A percentile compares a stretch with the other conserved stretches of the same genome.
Conservation (phyloP, 1,284 basidiomycete genomes). For the Ustilago tritici region DNA sequence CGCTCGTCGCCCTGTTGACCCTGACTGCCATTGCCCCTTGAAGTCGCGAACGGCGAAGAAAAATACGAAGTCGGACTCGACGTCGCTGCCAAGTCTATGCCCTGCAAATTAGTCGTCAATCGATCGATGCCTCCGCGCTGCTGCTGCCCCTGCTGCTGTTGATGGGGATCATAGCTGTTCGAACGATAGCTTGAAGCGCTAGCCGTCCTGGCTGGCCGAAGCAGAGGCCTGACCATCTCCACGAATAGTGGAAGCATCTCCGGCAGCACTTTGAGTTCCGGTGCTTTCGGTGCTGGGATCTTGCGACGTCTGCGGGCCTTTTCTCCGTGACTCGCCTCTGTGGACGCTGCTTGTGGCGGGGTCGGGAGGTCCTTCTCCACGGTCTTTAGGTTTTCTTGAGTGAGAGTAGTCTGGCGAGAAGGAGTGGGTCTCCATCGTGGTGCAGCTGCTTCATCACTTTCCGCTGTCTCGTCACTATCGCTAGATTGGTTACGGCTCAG, state of each 20-base stretch:
- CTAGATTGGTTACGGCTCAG: constrained; percentile 12
- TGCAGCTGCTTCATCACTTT: constrained; percentile 16
- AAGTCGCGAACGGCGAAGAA: constrained; percentile 30
- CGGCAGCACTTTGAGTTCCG: constrained; percentile 77
- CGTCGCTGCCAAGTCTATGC: constrained; percentile 21
- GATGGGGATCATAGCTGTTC: constrained; percentile 38
- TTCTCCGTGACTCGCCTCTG: constrained; percentile 4
- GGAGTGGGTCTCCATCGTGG: constrained; percentile 44
- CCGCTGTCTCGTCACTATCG: constrained; percentile 43
- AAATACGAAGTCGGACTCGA: constrained; percentile 35
- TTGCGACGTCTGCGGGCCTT: constrained; percentile 71
- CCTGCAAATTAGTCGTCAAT: constrained; percentile 21
- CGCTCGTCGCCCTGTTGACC: constrained; percentile 18
- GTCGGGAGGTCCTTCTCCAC: constrained; percentile 56
- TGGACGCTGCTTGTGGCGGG: constrained; percentile 24
- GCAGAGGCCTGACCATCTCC: constrained; percentile 59
- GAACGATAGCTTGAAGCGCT: constrained; percentile 45
- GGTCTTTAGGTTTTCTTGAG: constrained; percentile 25
- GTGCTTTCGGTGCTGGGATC: constrained; percentile 76
- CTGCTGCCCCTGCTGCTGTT: constrained; percentile 1
- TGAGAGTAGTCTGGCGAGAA: constrained; percentile 39
- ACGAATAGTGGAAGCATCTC: constrained; percentile 65
- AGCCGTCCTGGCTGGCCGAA: constrained; percentile 49
- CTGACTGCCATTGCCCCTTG: constrained; percentile 10
- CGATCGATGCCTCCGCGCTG: constrained; percentile 9